Evolutionary conservation across 805 yeast species (phyloP).

Genomic region (Candida boleticola): DNA sequence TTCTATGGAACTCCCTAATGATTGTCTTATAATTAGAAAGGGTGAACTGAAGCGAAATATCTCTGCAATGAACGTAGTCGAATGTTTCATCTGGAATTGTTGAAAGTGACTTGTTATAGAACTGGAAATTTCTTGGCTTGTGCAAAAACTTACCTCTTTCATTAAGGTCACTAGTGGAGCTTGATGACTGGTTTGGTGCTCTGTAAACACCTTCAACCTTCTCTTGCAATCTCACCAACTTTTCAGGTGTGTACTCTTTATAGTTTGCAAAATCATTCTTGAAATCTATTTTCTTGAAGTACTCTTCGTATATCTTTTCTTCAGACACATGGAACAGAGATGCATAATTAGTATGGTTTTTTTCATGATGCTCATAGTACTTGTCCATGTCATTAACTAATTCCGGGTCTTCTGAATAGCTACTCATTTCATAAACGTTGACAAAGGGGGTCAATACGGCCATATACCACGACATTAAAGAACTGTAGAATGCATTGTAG

Average conservation of each 20-base stretch:
- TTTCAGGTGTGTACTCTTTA: conserved; percentile 12
- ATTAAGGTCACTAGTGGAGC: conserved; percentile 8
- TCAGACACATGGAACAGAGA: conserved; percentile 21
- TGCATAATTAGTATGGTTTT: neutral
- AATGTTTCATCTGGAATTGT: conserved; percentile 28
- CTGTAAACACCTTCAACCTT: conserved; percentile 10
- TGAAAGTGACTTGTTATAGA: conserved; percentile 21
- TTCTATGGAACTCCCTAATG: conserved; percentile 32
- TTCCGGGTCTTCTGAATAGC: conserved; percentile 24
- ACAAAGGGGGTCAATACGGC: conserved; percentile 37
- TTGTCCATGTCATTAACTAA: conserved; percentile 14
- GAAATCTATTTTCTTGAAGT: conserved; percentile 19
- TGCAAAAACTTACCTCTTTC: conserved; percentile 16
- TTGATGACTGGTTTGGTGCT: conserved; percentile 10
- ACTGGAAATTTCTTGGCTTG: conserved; percentile 33
- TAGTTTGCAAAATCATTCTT: conserved; percentile 16
- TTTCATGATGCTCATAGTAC: conserved; percentile 10
- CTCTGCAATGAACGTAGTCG: conserved; percentile 37
- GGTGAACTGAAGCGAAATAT: conserved; percentile 31
- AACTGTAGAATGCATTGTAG: conserved; percentile 31
- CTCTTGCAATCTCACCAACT: conserved; percentile 18
- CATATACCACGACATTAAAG: conserved; percentile 38
- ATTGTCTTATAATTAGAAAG: conserved; percentile 22
- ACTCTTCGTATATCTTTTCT: conserved; percentile 16
- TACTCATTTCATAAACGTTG: conserved; percentile 31